Percentiles rank a stretch among this genome's conserved stretches.
Evolutionary conservation across 2,329 filamentous ascomycete genomes (phyloP).

Genomic region (Fusarium cicatricum): DNA sequence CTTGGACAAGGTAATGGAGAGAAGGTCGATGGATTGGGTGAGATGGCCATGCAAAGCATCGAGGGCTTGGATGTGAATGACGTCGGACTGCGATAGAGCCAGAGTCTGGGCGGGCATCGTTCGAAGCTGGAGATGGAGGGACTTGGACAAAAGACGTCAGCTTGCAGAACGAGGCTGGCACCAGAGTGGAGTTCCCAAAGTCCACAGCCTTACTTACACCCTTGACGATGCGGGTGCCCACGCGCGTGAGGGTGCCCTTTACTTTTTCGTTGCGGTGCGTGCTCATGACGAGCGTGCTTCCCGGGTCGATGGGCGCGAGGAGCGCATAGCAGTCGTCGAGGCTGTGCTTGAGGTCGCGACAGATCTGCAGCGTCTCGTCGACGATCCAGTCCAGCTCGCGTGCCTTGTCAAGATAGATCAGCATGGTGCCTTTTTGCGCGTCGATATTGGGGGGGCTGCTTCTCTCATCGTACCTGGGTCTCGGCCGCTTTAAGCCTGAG

Average conservation of each 20-base stretch:
- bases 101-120: slow-evolving; percentile 66
- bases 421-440: slow-evolving; percentile 32
- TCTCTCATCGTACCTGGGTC: slow-evolving; percentile 55
- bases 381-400: slow-evolving; percentile 66
- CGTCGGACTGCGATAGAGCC: slow-evolving; percentile 56
- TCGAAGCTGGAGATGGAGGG: slow-evolving; percentile 78
- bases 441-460: background rate
- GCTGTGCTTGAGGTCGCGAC: slow-evolving; percentile 65
- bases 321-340: slow-evolving; percentile 90
- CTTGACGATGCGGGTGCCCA: slow-evolving; percentile 91
- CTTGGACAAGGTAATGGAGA: slow-evolving; percentile 76
- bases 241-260: slow-evolving; percentile 90
- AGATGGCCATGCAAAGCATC: slow-evolving; percentile 78
- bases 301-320: slow-evolving; percentile 83
- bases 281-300: slow-evolving; percentile 88
- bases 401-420: slow-evolving; percentile 48
- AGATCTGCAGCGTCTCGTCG: slow-evolving; percentile 56
- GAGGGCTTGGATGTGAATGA: slow-evolving; percentile 73
- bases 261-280: slow-evolving; percentile 87
- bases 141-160: slow-evolving; percentile 53
- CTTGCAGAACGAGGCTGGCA: slow-evolving; percentile 9
- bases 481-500: slow-evolving; percentile 60
- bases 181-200: background rate
- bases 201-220: slow-evolving; percentile 71
- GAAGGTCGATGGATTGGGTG: slow-evolving; percentile 82